Percentiles rank a stretch among this genome's conserved stretches.
phyloP scores from a whole-genome alignment of 495 filamentous ascomycete genomes.

The Penicillium subrubescens region DNA sequence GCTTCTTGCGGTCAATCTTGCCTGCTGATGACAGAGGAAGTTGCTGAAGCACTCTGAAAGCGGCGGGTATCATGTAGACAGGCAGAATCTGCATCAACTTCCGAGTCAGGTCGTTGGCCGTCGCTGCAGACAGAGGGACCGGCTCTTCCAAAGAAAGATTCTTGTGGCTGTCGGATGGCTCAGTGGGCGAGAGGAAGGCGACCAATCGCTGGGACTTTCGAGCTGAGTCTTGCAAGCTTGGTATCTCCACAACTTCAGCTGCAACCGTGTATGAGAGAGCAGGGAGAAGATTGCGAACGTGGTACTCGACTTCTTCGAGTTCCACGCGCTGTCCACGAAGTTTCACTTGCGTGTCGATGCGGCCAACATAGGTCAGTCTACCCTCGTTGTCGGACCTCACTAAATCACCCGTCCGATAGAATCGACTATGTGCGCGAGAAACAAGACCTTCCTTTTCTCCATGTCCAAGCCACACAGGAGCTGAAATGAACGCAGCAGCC shows the following conservation, averaged over 20 bases:
- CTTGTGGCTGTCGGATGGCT: neutral
- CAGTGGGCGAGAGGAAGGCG: neutral
- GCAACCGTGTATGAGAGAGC: neutral
- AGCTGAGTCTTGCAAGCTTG: neutral
- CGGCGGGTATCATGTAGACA: slow-evolving; percentile 46
- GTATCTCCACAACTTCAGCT: neutral
- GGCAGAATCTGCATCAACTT: slow-evolving; percentile 17
- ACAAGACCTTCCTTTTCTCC: neutral
- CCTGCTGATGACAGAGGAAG: slow-evolving; percentile 39
- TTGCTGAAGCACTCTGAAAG: slow-evolving; percentile 32
- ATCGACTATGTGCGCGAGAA: slow-evolving; percentile 7
- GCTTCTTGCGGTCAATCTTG: slow-evolving; percentile 36
- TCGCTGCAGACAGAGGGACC: neutral
- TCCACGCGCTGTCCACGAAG: slow-evolving; percentile 49
- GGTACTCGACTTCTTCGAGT: slow-evolving; percentile 41
- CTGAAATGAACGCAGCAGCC: slow-evolving; percentile 34
- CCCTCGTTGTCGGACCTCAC: slow-evolving; percentile 28
- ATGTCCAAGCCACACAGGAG: slow-evolving; percentile 37
- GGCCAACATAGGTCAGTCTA: slow-evolving; percentile 25
- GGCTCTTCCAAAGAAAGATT: neutral
- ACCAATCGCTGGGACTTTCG: neutral
- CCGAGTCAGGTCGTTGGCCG: neutral
- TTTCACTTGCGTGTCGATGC: slow-evolving; percentile 45
- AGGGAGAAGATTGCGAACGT: slow-evolving; percentile 1
- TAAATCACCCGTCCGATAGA: slow-evolving; percentile 41